Conservation (phyloP, 1,284 basidiomycete genomes). For the Puccinia hordei region DNA sequence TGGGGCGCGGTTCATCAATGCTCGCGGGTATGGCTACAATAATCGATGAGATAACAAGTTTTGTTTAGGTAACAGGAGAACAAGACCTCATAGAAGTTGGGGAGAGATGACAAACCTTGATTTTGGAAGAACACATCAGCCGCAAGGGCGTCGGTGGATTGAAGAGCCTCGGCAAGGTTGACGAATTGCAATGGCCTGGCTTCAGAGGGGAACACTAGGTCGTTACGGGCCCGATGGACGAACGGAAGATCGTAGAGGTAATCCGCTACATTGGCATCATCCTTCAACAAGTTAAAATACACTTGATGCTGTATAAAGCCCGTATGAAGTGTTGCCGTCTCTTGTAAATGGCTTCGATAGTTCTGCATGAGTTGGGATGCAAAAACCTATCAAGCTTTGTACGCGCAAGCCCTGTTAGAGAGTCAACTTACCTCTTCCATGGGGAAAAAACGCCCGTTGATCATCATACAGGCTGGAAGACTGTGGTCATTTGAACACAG, state of each 20-base stretch:
- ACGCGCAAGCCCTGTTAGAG: not conserved
- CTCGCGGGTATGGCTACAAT: conserved; percentile 58
- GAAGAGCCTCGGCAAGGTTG: conserved; percentile 65
- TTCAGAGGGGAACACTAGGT: conserved; percentile 67
- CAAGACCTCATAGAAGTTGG: conserved; percentile 58
- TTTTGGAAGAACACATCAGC: conserved; percentile 33
- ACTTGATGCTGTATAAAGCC: conserved; percentile 75
- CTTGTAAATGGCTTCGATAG: conserved; percentile 67
- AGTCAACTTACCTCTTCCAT: conserved; percentile 68
- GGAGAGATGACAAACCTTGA: conserved; percentile 22
- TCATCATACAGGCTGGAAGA: conserved; percentile 65
- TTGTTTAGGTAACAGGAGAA: conserved; percentile 70
- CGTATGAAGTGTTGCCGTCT: conserved; percentile 69
- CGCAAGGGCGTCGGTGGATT: conserved; percentile 54
- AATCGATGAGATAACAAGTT: conserved; percentile 39
- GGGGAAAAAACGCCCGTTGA: conserved; percentile 81
- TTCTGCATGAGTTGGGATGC: conserved; percentile 62
- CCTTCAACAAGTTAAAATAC: conserved; percentile 68
- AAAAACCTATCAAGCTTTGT: not conserved
- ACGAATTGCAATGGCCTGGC: conserved; percentile 64
- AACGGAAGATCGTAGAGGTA: conserved; percentile 88
- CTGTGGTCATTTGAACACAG: conserved; percentile 35
- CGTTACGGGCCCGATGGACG: conserved; percentile 71
- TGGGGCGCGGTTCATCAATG: conserved; percentile 54
- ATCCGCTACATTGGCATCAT: conserved; percentile 67